A percentile compares a stretch with the other conserved stretches of the same genome.
Conservation (phyloP, 2,329 filamentous ascomycete genomes). For the Pseudocercospora musae region DNA sequence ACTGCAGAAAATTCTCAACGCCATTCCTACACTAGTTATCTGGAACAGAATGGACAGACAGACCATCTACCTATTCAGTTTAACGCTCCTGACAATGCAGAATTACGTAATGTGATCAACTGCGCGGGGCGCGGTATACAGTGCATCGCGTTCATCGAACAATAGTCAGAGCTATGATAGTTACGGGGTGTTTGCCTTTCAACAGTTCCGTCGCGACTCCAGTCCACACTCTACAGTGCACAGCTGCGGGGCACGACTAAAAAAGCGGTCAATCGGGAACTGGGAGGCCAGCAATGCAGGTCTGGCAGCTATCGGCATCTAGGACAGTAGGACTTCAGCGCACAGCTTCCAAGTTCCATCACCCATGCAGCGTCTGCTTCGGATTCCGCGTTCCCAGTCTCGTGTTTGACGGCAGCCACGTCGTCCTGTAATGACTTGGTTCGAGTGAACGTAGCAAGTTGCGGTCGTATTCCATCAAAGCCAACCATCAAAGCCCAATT, state of each 20-base stretch:
- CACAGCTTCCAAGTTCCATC: not conserved
- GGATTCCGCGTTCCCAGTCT: not conserved
- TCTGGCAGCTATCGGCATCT: not conserved
- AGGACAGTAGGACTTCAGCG: not conserved
- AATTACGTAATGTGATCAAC: too few species aligned
- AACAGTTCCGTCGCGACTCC: not conserved
- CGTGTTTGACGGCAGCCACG: not conserved
- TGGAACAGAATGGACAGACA: too few species aligned
- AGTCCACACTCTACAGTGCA: too few species aligned
- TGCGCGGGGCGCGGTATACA: too few species aligned
- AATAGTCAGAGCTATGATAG: not conserved
- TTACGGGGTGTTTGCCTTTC: not conserved
- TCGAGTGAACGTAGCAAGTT: not conserved
- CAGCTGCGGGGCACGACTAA: not conserved
- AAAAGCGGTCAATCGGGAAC: conserved; percentile 1
- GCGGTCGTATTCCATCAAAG: not conserved
- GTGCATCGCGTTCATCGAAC: not conserved
- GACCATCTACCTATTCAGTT: too few species aligned
- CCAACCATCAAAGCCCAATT: not conserved
- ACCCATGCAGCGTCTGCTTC: not conserved
- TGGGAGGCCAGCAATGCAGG: not conserved
- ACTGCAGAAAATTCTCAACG: too few species aligned
- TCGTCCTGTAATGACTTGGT: not conserved
- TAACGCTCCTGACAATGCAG: too few species aligned
- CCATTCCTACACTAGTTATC: too few species aligned